Percentiles rank a stretch among this genome's conserved stretches.
Conservation (phyloP, 108 stramenopile genomes). For the Seminavis robusta region DNA sequence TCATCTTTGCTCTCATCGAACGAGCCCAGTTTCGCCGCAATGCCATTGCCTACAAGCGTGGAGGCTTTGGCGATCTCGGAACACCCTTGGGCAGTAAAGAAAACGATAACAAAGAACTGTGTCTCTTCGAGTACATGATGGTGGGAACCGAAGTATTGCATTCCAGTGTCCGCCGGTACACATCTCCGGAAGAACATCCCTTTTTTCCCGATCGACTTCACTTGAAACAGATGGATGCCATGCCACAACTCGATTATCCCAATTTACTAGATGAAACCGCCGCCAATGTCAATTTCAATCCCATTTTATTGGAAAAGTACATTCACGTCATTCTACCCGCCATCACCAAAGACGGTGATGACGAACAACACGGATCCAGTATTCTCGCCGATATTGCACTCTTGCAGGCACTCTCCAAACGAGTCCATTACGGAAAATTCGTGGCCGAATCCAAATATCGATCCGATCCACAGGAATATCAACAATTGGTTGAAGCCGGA, state of each 20-base stretch:
- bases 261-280: constrained; percentile 65
- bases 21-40: constrained; percentile 94
- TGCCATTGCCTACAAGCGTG: constrained; percentile 73
- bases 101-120: constrained; percentile 34
- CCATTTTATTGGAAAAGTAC: constrained; percentile 79
- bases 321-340: constrained; percentile 78
- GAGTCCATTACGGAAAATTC: constrained; percentile 98
- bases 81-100: constrained; percentile 41
- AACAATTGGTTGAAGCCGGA: constrained; percentile 80
- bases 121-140: constrained; percentile 93
- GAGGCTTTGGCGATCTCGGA: constrained; percentile 61
- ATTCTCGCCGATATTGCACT: constrained; percentile 87
- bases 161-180: constrained; percentile 94
- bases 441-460: constrained; percentile 97
- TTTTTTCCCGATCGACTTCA: constrained; percentile 87
- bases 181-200: constrained; percentile 95
- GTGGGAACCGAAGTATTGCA: constrained; percentile 94
- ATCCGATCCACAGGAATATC: constrained; percentile 82
- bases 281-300: constrained; percentile 86
- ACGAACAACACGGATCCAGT: constrained; percentile 95
- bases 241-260: constrained; percentile 84
- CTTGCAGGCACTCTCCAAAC: constrained; percentile 85
- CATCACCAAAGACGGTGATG: constrained; percentile 79
- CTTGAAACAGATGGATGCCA: constrained; percentile 39
- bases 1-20: constrained; percentile 98